Evolutionary conservation across 768 basidiomycete genomes (phyloP), one percentile per base, ranked within the genome.

Genomic region (Lentinula guzmanii): DNA sequence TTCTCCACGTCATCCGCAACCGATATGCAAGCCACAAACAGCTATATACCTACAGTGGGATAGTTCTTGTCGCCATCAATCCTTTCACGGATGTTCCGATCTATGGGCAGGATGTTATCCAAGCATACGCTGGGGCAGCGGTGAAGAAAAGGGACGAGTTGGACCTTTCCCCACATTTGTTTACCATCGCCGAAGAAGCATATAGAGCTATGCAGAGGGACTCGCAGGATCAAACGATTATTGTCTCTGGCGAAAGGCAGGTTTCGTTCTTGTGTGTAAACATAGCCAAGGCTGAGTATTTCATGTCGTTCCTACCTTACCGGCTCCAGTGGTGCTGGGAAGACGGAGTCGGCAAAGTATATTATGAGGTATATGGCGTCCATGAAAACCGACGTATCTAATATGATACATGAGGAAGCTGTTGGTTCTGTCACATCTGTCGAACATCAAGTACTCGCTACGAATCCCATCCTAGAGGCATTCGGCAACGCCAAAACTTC

Each of bases 401-500:
- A 68, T 72, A 81, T 63, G 80, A 77, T 66, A 71, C 80, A 60
- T 85, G 86, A 73, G 70, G 78, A 3, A 90, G 81, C 71, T 83
- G 87, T 10, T 89, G 93, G 68, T 77, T 83, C 57, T 86, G 89
- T 11, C 72, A 90, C 55, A 93, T 90, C 70, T 92, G 93, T 95
- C 64, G 97, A 99, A 72, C 86, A 89, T 55, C 97, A 98, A 74
- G 99, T 99, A 61, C 79, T 99, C 58, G 97, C 97, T 34, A 98
- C 96, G n/a, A 99, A 99, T 72, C 97, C 97, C 28, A 98, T 97
- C 68, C 87, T 99, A 64, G 97, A 99, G 75, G 92, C 97, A 0
- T 98, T 99, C 67, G 97, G 97, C 65, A 99, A 99, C 74, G 97
- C 97, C 24, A 99, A 99, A 77, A 99, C 97, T 33, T 98, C 97